Conservation (phyloP, 176 grass and related monocot species). For the Rhynchospora breviuscula region DNA sequence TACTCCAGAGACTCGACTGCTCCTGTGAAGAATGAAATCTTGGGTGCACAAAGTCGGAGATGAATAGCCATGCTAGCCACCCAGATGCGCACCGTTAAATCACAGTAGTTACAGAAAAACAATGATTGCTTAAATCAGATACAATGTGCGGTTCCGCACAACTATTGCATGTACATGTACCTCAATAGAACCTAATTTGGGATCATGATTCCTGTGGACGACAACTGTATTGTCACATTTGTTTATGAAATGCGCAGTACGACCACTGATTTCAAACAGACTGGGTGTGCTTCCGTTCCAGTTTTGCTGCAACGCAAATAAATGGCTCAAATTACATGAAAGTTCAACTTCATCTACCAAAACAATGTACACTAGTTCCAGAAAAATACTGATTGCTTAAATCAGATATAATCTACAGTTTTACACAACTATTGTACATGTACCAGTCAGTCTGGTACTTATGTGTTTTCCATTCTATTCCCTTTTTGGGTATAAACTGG, state of each 20-base stretch:
- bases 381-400: background rate
- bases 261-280: conserved; percentile 96
- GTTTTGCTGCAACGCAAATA: conserved; percentile 59
- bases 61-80: no score
- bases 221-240: conserved; percentile 98
- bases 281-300: conserved; percentile 73
- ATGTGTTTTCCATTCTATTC: background rate
- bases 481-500: background rate
- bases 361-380: background rate
- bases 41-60: no score
- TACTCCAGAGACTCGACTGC: no score
- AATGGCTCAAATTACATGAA: conserved; percentile 23
- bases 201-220: no score
- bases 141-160: background rate
- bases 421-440: no score
- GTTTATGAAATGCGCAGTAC: conserved; percentile 89
- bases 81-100: background rate
- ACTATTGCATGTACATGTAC: background rate
- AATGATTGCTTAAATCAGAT: background rate
- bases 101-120: background rate
- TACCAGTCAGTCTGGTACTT: background rate
- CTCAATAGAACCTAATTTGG: no score
- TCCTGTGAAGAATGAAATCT: no score
- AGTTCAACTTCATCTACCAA: background rate
- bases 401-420: background rate